These are phyloP conservation scores for Psilocybe azurescens DNA, from an alignment of 768 basidiomycete species.

Conservation along the genomic window DNA sequence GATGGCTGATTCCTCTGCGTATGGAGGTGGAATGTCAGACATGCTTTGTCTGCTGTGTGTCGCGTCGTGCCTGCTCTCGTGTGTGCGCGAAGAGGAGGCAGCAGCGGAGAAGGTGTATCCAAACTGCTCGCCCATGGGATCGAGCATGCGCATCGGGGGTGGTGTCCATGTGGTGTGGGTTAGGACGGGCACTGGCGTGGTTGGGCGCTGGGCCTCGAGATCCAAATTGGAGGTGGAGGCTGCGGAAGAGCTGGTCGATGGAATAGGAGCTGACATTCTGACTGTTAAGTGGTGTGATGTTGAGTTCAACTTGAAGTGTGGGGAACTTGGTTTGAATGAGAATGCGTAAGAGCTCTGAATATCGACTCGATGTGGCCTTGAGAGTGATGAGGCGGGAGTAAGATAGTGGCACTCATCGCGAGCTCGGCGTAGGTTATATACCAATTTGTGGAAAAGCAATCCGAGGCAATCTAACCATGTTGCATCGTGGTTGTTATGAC, in stretches of 20 bases:
- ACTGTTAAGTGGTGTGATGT: not conserved
- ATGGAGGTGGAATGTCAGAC: conserved; percentile 45
- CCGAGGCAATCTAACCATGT: conserved; percentile 15
- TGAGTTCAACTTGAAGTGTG: not conserved
- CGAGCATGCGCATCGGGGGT: conserved; percentile 10
- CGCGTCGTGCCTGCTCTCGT: conserved; percentile 46
- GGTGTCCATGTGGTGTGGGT: conserved; percentile 27
- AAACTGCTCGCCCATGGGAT: conserved; percentile 39
- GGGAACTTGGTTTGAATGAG: not conserved
- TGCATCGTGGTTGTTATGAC: not conserved
- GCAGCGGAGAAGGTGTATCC: conserved; percentile 36
- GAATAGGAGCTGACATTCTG: conserved; percentile 5
- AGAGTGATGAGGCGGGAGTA: not conserved
- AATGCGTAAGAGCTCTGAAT: not conserved
- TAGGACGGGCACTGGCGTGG: conserved; percentile 18
- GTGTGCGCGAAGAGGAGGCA: conserved; percentile 31
- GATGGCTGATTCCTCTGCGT: conserved; percentile 43
- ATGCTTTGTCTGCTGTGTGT: conserved; percentile 27
- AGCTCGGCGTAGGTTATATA: conserved; percentile 9
- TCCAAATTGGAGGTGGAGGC: conserved; percentile 13
- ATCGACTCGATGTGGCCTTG: not conserved
- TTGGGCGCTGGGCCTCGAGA: conserved; percentile 15
- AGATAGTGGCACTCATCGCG: not conserved
- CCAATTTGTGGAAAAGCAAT: conserved; percentile 3
- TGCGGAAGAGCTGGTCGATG: conserved; percentile 2